Conservation (phyloP, 2,329 filamentous ascomycete species). For the Fusarium buxicola region DNA sequence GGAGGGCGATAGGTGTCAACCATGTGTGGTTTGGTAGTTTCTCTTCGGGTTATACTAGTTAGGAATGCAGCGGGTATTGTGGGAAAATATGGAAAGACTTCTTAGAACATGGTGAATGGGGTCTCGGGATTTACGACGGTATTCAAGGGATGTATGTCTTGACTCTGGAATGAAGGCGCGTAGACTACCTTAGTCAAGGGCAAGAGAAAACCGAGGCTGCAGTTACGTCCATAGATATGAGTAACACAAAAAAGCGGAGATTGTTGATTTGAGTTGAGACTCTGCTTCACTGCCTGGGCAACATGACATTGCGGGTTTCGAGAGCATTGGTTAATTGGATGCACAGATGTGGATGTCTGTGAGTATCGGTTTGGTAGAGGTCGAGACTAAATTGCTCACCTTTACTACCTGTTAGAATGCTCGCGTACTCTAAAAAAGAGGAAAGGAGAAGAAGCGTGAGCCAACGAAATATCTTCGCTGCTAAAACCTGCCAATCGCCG, state of each 20-base stretch:
- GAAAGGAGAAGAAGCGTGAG: too few relatives aligned
- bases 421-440: too few relatives aligned
- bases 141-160: not conserved
- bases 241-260: conserved; percentile 9
- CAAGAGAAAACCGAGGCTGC: too few relatives aligned
- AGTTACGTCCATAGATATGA: conserved; percentile 17
- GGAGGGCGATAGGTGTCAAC: conserved; percentile 25
- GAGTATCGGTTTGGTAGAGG: too few relatives aligned
- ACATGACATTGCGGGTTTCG: too few relatives aligned
- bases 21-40: conserved; percentile 20
- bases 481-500: too few relatives aligned
- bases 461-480: too few relatives aligned
- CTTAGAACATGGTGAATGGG: conserved; percentile 19
- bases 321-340: too few relatives aligned
- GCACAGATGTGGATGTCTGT: too few relatives aligned
- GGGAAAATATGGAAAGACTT: not conserved
- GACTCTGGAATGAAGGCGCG: not conserved
- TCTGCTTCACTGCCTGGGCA: conserved; percentile 8
- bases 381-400: too few relatives aligned
- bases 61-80: conserved; percentile 13
- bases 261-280: conserved; percentile 13
- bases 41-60: conserved; percentile 12
- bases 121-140: conserved; percentile 5
- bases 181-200: not conserved
- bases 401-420: too few relatives aligned